These are phyloP conservation scores for Auricularia sp. DNA, from an alignment of 768 basidiomycete genomes.

Conservation along the genomic window DNA sequence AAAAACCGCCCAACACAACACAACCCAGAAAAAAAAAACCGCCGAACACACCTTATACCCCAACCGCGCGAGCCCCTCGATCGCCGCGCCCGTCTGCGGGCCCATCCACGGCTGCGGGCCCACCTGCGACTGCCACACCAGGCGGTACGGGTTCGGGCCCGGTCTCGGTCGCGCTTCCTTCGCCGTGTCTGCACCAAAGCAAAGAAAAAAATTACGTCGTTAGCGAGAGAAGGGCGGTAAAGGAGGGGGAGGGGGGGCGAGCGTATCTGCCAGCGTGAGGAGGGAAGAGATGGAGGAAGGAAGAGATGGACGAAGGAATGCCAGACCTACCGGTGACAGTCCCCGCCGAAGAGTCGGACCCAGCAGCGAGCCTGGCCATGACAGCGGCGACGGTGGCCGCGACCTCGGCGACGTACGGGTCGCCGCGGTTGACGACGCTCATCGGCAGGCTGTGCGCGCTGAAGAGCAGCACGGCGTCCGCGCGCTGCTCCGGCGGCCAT, in stretches of 20 bases:
- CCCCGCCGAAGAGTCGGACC: too few relatives aligned
- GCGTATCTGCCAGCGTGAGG: conserved; percentile 12
- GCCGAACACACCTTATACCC: conserved; percentile 42
- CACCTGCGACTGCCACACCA: conserved; percentile 97
- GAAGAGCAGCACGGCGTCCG: conserved; percentile 78
- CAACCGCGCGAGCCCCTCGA: conserved; percentile 75
- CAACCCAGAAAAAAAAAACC: too few relatives aligned
- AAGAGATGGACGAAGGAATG: conserved; percentile 12
- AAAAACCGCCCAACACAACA: too few relatives aligned
- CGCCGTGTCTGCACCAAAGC: not conserved
- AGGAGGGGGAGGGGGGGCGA: too few relatives aligned
- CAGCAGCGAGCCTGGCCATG: conserved; percentile 67
- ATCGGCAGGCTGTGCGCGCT: conserved; percentile 97
- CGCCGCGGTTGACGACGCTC: conserved; percentile 97
- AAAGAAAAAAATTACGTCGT: too few relatives aligned
- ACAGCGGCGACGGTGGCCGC: conserved; percentile 89
- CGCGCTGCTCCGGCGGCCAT: conserved; percentile 58
- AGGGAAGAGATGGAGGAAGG: conserved; percentile 10
- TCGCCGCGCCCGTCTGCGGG: conserved; percentile 84
- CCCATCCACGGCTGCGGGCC: conserved; percentile 98
- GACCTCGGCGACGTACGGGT: conserved; percentile 94
- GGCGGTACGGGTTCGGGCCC: conserved; percentile 63
- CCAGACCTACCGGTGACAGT: too few relatives aligned
- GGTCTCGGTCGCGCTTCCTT: conserved; percentile 17
- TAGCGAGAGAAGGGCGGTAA: too few relatives aligned